Evolutionary conservation across 768 basidiomycete genomes (phyloP).

Genomic region (Leccinum longicurvipes): DNA sequence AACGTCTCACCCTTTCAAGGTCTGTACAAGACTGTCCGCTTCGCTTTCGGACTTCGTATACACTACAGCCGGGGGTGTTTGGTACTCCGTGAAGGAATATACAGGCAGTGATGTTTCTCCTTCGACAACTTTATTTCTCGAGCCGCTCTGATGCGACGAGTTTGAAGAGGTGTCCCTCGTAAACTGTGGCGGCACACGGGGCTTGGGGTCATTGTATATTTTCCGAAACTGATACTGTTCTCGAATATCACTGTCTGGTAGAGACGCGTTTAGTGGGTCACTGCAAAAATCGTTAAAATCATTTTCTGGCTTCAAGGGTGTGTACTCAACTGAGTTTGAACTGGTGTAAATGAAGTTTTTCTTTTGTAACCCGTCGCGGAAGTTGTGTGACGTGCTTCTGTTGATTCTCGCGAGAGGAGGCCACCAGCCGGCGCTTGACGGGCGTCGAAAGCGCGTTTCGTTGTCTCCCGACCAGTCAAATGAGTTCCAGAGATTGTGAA

Average conservation of each 20-base stretch:
- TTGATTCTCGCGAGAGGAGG: not conserved
- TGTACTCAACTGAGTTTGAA: constrained; percentile 13
- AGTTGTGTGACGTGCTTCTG: not conserved
- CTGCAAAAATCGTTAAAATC: constrained; percentile 1
- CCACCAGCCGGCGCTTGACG: not conserved
- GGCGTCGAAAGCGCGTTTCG: not conserved
- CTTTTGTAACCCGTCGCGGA: not conserved
- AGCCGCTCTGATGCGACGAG: constrained; percentile 4
- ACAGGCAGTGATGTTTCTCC: constrained; percentile 21
- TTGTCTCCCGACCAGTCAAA: not conserved
- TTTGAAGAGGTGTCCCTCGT: constrained; percentile 1
- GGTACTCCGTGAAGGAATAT: constrained; percentile 39
- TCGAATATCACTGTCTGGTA: not conserved
- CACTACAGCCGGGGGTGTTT: constrained; percentile 29
- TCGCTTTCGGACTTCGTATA: constrained; percentile 41
- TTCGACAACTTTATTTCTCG: not conserved
- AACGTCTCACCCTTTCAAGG: constrained; percentile 34
- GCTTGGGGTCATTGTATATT: not conserved
- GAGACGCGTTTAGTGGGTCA: not conserved
- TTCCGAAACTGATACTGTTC: not conserved
- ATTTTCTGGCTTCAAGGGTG: not conserved
- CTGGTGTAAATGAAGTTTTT: not conserved
- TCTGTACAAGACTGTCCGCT: constrained; percentile 38
- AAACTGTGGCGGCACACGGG: not conserved
- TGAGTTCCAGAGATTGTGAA: not conserved